These are phyloP conservation scores for Ceratocystis destructans DNA, from an alignment of 2,329 filamentous ascomycete genomes.

Conservation along the genomic window DNA sequence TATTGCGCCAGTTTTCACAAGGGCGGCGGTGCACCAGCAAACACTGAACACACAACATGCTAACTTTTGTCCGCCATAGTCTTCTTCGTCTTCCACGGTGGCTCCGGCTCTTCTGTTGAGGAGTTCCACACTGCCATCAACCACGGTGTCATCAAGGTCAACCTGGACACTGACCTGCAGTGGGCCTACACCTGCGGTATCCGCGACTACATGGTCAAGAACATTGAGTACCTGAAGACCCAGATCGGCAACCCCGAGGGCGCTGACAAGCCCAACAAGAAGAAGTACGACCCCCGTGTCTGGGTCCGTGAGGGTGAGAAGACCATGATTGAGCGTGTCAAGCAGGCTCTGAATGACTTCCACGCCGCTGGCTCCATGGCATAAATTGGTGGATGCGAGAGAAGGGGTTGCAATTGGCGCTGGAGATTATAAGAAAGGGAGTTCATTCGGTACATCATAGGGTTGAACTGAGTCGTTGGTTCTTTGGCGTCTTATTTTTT, in stretches of 20 bases:
- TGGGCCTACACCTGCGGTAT: constrained; percentile 86
- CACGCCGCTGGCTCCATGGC: constrained; percentile 41
- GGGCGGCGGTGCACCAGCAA: neutral
- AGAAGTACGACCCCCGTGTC: constrained; percentile 65
- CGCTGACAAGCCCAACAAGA: constrained; percentile 98
- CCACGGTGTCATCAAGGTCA: constrained; percentile 98
- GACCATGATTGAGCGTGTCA: constrained; percentile 75
- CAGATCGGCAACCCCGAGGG: constrained; percentile 93
- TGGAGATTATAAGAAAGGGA: neutral
- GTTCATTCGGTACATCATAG: neutral
- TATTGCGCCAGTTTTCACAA: neutral
- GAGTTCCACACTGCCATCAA: constrained; percentile 82
- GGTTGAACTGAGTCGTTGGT: neutral
- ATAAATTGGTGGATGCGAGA: neutral
- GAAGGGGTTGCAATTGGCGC: neutral
- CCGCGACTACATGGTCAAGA: constrained; percentile 84
- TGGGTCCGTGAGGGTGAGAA: constrained; percentile 97
- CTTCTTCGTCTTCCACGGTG: constrained; percentile 99
- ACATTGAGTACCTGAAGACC: constrained; percentile 83
- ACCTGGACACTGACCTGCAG: constrained; percentile 96
- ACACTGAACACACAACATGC: neutral
- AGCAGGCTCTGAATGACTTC: constrained; percentile 80
- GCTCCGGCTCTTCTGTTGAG: constrained; percentile 77
- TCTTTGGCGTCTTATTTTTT: constrained; percentile 4
- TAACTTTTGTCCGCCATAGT: constrained; percentile 27